A percentile compares a stretch with the other conserved stretches of the same genome.
phyloP scores from a whole-genome alignment of 805 yeast species.

The Millerozyma acaciae region DNA sequence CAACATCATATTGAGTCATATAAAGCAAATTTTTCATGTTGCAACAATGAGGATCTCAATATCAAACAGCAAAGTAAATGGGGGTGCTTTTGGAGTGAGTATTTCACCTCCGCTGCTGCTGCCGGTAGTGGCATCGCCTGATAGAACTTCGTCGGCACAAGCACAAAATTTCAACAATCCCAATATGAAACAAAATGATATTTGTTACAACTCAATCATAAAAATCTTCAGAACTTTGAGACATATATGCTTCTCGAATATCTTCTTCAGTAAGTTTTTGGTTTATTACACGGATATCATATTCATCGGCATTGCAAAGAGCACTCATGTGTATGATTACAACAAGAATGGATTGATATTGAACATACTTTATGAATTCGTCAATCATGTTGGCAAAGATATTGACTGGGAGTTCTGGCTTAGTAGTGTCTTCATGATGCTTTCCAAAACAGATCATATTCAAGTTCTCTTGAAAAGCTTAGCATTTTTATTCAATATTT shows the following conservation, averaged over 20 bases:
- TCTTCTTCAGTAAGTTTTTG: slow-evolving; percentile 13
- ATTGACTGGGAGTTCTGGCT: slow-evolving; percentile 81
- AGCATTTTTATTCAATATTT: slow-evolving; percentile 64
- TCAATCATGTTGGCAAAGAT: slow-evolving; percentile 25
- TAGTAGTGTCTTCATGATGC: slow-evolving; percentile 52
- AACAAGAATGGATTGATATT: slow-evolving; percentile 37
- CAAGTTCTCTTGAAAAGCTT: slow-evolving; percentile 60
- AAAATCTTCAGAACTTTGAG: slow-evolving; percentile 38
- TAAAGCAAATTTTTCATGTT: slow-evolving; percentile 39
- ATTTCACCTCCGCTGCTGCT: slow-evolving; percentile 5
- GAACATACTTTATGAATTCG: slow-evolving; percentile 38
- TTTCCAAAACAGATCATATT: slow-evolving; percentile 55
- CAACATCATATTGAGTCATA: slow-evolving; percentile 41
- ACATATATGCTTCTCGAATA: slow-evolving; percentile 24
- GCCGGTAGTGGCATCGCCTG: slow-evolving; percentile 1
- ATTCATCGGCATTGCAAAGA: slow-evolving; percentile 31
- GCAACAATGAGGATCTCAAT: slow-evolving; percentile 21
- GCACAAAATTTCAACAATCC: slow-evolving; percentile 7
- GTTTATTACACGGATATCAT: slow-evolving; percentile 28
- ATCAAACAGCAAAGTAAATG: slow-evolving; percentile 11
- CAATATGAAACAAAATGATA: slow-evolving; percentile 24
- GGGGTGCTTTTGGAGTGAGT: background rate
- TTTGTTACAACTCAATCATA: slow-evolving; percentile 36
- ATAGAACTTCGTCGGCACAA: slow-evolving; percentile 5
- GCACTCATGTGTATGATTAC: slow-evolving; percentile 34